These are phyloP conservation scores for Ceratobasidium sp. DNA, from an alignment of 1,284 basidiomycete genomes.

Conservation along the genomic window DNA sequence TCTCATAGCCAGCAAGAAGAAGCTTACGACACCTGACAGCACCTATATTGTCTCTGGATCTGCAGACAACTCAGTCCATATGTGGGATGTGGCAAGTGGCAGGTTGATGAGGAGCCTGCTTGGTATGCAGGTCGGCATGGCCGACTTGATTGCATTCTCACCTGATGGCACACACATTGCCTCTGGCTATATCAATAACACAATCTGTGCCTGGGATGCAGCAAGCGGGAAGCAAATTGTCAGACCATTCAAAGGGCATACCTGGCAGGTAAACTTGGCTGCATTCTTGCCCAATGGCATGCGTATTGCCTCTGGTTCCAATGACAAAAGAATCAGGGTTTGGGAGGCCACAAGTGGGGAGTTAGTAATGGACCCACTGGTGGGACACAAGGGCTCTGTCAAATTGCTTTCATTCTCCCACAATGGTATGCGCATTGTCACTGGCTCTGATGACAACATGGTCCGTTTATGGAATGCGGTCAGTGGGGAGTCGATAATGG, in stretches of 20 bases:
- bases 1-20: too few relatives aligned
- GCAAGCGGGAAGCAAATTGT: not conserved
- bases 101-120: too few relatives aligned
- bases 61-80: not conserved
- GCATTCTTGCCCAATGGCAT: slow-evolving; percentile 2
- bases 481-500: slow-evolving; percentile 34
- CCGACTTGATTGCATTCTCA: too few relatives aligned
- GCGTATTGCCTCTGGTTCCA: not conserved
- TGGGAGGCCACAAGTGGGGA: not conserved
- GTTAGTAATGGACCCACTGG: not conserved
- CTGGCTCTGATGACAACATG: not conserved
- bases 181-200: not conserved
- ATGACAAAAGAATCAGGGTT: not conserved
- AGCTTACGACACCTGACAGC: too few relatives aligned
- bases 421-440: not conserved
- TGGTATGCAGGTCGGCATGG: too few relatives aligned
- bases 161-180: not conserved
- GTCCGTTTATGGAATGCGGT: not conserved
- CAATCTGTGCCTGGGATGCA: not conserved
- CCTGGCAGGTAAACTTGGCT: not conserved
- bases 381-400: not conserved
- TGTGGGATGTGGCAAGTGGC: too few relatives aligned
- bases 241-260: not conserved
- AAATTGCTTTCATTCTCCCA: not conserved
- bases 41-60: too few relatives aligned